Evolutionary conservation across 352 stramenopile genomes (phyloP).

Genomic region (Globisporangium cystogenes): DNA sequence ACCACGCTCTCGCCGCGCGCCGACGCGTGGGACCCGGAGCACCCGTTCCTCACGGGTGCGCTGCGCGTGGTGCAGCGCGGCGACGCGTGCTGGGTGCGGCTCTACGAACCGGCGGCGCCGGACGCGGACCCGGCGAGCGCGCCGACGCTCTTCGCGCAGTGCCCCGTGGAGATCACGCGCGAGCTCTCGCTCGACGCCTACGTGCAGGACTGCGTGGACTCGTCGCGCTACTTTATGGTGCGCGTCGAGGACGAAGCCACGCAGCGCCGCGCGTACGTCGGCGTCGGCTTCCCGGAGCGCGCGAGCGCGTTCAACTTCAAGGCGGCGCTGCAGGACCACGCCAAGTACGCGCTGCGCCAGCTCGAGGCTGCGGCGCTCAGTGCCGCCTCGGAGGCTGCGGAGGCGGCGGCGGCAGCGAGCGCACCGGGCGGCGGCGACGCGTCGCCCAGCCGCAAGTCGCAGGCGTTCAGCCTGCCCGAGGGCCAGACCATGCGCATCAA

Average conservation of each 20-base stretch:
- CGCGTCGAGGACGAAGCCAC: constrained; percentile 76
- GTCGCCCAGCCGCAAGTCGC: constrained; percentile 19
- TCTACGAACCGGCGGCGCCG: constrained; percentile 56
- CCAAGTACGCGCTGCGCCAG: constrained; percentile 70
- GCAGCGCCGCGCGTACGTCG: constrained; percentile 68
- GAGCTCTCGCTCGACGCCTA: constrained; percentile 66
- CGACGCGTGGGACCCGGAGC: constrained; percentile 76
- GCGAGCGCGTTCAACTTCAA: constrained; percentile 84
- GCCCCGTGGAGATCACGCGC: constrained; percentile 59
- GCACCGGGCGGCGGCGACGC: background rate
- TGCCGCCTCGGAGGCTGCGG: background rate
- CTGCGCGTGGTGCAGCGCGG: constrained; percentile 65
- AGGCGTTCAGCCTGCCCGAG: constrained; percentile 60
- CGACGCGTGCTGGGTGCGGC: constrained; percentile 64
- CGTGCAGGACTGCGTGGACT: constrained; percentile 84
- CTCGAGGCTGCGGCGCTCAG: constrained; percentile 30
- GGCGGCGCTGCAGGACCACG: constrained; percentile 76
- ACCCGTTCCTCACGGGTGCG: constrained; percentile 74
- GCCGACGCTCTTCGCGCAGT: constrained; percentile 68
- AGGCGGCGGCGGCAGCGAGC: background rate
- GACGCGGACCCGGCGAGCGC: constrained; percentile 1
- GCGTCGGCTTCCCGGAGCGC: constrained; percentile 75
- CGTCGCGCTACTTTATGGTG: constrained; percentile 86
- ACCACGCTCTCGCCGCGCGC: constrained; percentile 68
- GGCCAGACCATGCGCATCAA: constrained; percentile 79